phyloP scores from a whole-genome alignment of 2,329 filamentous ascomycete genomes.

The Venturia nashicola region DNA sequence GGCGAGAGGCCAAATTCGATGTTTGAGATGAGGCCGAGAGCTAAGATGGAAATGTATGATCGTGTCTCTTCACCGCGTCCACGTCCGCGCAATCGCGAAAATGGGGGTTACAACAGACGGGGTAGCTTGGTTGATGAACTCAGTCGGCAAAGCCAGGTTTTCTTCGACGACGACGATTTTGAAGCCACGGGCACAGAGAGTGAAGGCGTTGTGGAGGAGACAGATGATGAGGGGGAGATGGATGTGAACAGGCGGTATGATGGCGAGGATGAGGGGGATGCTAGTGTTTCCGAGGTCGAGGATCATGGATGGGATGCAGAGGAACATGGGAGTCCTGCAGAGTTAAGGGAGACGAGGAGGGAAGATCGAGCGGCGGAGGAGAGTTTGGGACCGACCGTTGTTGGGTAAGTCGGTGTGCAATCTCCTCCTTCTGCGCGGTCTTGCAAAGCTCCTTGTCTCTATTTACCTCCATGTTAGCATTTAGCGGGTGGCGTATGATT shows the following conservation, averaged over 20 bases:
- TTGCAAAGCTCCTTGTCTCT: not conserved
- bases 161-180: constrained; percentile 28
- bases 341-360: not conserved
- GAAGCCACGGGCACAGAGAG: constrained; percentile 1
- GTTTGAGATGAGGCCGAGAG: constrained; percentile 5
- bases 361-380: not conserved
- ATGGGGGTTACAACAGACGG: constrained; percentile 11
- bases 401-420: constrained; percentile 5
- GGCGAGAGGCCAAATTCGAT: not conserved
- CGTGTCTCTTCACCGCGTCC: not conserved
- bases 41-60: not conserved
- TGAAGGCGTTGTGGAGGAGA: constrained; percentile 4
- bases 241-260: not conserved
- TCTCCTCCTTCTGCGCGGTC: not conserved
- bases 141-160: constrained; percentile 32
- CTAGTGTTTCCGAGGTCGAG: not conserved
- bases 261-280: not conserved
- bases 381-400: constrained; percentile 3
- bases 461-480: not conserved
- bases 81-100: not conserved
- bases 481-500: not conserved
- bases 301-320: not conserved
- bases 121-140: constrained; percentile 31
- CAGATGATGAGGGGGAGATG: not conserved
- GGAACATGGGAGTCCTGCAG: not conserved